Percentiles rank a stretch among this genome's conserved stretches.
phyloP scores from a whole-genome alignment of 805 yeast genomes.

The Hanseniaspora pseudoguilliermondii region DNA sequence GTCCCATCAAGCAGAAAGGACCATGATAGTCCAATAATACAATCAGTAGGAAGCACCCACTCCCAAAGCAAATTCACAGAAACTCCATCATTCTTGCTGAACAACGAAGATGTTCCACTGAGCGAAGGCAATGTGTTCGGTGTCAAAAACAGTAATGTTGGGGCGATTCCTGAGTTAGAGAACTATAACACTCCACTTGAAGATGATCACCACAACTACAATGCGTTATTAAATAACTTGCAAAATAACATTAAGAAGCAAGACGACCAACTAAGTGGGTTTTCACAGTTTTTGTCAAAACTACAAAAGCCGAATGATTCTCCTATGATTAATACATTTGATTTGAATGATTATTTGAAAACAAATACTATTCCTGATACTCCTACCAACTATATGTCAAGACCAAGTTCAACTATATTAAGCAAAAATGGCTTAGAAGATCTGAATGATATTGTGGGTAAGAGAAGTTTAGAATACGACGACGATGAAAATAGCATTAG shows the following conservation, averaged over 20 bases:
- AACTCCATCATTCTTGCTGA: neutral
- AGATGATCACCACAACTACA: neutral
- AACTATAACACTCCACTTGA: neutral
- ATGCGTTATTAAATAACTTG: neutral
- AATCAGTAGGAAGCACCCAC: conserved; percentile 9
- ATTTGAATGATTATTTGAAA: conserved; percentile 13
- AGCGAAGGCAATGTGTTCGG: neutral
- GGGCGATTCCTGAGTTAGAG: neutral
- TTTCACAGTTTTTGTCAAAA: conserved; percentile 9
- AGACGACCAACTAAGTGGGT: conserved; percentile 9
- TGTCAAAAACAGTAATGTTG: neutral
- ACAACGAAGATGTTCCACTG: neutral
- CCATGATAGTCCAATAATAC: conserved; percentile 7
- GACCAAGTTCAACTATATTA: neutral
- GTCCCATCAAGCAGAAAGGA: neutral
- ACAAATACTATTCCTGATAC: conserved; percentile 10
- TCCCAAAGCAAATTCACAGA: neutral
- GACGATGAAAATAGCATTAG: neutral
- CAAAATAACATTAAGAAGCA: conserved; percentile 10
- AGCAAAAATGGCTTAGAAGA: neutral
- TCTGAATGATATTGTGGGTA: neutral
- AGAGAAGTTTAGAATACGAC: neutral
- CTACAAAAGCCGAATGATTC: neutral
- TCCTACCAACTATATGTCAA: neutral
- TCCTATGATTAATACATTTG: conserved; percentile 8